Evolutionary conservation across 306 rosid genomes (phyloP).

Genomic region (Pyrus communis): DNA sequence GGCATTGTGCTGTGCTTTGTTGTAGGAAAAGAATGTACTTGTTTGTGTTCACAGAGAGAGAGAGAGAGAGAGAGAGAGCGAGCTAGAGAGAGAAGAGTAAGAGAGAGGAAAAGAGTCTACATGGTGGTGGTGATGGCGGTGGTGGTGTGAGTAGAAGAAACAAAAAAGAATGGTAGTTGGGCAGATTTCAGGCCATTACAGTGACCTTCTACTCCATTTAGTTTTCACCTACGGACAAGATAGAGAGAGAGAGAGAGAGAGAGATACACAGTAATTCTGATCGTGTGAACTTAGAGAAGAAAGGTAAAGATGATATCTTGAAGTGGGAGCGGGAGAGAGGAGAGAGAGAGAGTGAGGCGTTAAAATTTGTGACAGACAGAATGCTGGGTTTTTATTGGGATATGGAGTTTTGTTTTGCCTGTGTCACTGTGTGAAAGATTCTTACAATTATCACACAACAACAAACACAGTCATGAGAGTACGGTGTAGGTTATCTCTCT

Average conservation of each 20-base stretch:
- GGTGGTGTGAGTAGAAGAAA: neutral
- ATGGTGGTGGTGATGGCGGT: neutral
- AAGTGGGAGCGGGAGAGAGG: neutral
- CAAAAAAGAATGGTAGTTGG: conserved; percentile 28
- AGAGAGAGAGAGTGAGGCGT: neutral
- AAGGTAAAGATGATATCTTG: conserved; percentile 3
- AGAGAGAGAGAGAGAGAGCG: neutral
- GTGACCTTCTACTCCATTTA: neutral
- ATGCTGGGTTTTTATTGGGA: conserved; percentile 16
- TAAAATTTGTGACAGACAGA: conserved; percentile 6
- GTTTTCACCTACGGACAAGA: neutral
- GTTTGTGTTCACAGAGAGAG: neutral
- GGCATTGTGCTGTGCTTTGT: conserved; percentile 12
- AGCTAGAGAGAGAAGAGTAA: neutral
- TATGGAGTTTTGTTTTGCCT: conserved; percentile 5
- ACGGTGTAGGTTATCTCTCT: too few relatives aligned
- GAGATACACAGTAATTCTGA: neutral
- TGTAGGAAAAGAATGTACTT: neutral
- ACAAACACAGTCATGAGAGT: too few relatives aligned
- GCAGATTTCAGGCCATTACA: neutral
- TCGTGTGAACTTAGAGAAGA: neutral
- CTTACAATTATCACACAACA: conserved; percentile 16
- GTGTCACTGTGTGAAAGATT: conserved; percentile 4
- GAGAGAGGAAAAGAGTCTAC: neutral
- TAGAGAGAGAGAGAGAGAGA: neutral